Conservation (phyloP, 106 monocot species). For the Dendrobium chrysotoxum region DNA sequence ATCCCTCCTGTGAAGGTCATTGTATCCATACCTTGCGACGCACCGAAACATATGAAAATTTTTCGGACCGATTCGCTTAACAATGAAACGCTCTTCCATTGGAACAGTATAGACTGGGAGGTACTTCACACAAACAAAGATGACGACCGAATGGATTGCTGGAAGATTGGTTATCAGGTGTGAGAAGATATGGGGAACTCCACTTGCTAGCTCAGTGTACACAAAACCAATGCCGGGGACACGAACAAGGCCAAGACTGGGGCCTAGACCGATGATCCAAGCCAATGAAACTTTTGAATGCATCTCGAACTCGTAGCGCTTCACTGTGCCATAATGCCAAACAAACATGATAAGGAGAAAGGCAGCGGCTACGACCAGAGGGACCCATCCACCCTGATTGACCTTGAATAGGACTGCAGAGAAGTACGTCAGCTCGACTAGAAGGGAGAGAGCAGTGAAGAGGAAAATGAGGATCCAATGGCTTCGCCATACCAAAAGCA, state of each 20-base stretch:
- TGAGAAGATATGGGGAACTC: constrained; percentile 87
- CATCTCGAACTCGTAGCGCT: constrained; percentile 85
- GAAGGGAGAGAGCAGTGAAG: constrained; percentile 62
- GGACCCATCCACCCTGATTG: constrained; percentile 91
- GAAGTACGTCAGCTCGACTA: constrained; percentile 78
- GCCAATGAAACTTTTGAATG: constrained; percentile 87
- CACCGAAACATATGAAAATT: constrained; percentile 85
- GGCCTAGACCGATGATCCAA: constrained; percentile 86
- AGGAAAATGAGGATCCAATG: constrained; percentile 71
- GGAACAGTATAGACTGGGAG: constrained; percentile 86
- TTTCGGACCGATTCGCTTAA: constrained; percentile 80
- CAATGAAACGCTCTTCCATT: constrained; percentile 58
- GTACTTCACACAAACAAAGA: constrained; percentile 85
- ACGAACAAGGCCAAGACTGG: constrained; percentile 81
- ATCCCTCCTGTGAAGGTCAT: constrained; percentile 72
- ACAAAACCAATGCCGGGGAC: constrained; percentile 89
- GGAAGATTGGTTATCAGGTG: constrained; percentile 93
- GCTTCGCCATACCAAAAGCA: constrained; percentile 88
- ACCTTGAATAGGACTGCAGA: constrained; percentile 75
- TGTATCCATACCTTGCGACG: constrained; percentile 85
- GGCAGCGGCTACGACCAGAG: constrained; percentile 64
- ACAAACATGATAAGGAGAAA: constrained; percentile 77
- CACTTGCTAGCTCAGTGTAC: constrained; percentile 78
- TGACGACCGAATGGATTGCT: constrained; percentile 70
- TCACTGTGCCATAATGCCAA: constrained; percentile 76